Conservation (phyloP, 306 rosid genomes). For the Heteromeles arbutifolia region DNA sequence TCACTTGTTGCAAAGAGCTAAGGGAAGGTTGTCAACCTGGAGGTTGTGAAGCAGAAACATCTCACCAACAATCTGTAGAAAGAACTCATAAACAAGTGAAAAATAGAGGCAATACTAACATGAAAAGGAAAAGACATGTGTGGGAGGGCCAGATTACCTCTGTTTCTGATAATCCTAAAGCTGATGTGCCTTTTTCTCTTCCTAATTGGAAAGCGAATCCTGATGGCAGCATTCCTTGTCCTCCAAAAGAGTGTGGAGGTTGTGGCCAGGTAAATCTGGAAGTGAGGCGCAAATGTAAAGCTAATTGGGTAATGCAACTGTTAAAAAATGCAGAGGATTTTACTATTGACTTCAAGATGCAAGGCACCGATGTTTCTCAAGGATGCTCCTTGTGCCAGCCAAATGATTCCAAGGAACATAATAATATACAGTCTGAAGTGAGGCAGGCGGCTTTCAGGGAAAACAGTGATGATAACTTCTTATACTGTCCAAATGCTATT, state of each 20-base stretch:
- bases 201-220: conserved; percentile 30
- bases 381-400: conserved; percentile 30
- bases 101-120: conserved; percentile 1
- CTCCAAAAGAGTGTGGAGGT: conserved; percentile 38
- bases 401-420: background rate
- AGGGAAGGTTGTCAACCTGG: conserved; percentile 27
- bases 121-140: conserved; percentile 8
- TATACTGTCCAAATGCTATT: conserved; percentile 30
- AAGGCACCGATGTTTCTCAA: conserved; percentile 14
- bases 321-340: conserved; percentile 27
- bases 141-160: conserved; percentile 10
- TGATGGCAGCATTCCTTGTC: conserved; percentile 45
- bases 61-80: conserved; percentile 13
- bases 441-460: conserved; percentile 34
- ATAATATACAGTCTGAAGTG: conserved; percentile 8
- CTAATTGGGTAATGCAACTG: conserved; percentile 26
- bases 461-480: conserved; percentile 22
- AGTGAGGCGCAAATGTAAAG: conserved; percentile 27
- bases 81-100: conserved; percentile 15
- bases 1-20: conserved; percentile 48
- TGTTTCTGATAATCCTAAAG: conserved; percentile 2
- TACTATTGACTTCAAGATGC: conserved; percentile 18
- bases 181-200: background rate
- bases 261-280: conserved; percentile 35
- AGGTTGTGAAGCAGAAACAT: conserved; percentile 24